These are phyloP conservation scores for Ananas comosus DNA, from an alignment of 176 grass and related monocot genomes.

Conservation along the genomic window DNA sequence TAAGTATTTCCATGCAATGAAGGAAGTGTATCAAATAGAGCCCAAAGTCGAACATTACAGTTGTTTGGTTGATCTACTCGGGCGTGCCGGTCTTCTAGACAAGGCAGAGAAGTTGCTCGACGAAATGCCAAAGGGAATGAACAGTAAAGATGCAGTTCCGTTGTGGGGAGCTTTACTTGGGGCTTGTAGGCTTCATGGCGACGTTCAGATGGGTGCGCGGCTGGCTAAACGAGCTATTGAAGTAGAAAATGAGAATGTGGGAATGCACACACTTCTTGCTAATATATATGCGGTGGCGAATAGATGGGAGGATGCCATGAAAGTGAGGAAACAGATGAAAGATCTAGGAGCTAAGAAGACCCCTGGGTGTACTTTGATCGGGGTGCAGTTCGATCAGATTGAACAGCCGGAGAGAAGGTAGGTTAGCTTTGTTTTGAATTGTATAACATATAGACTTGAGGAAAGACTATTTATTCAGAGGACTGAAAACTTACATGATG, in stretches of 20 bases:
- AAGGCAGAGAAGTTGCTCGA: conserved; percentile 49
- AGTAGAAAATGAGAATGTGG: conserved; percentile 27
- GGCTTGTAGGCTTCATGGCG: conserved; percentile 44
- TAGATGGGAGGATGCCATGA: conserved; percentile 45
- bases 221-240: conserved; percentile 32
- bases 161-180: conserved; percentile 46
- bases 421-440: neutral
- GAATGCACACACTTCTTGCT: conserved; percentile 45
- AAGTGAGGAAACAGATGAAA: conserved; percentile 44
- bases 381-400: conserved; percentile 23
- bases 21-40: conserved; percentile 34
- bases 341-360: conserved; percentile 49
- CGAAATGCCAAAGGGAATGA: conserved; percentile 17
- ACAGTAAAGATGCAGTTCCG: conserved; percentile 26
- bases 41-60: conserved; percentile 55
- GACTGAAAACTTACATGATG: neutral
- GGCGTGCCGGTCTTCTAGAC: conserved; percentile 44
- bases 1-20: conserved; percentile 37
- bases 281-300: conserved; percentile 56
- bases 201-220: conserved; percentile 41
- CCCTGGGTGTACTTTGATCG: conserved; percentile 52
- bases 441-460: neutral
- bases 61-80: conserved; percentile 53
- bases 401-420: neutral
- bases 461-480: neutral